Conservation (phyloP, 371 early-diverging fungal species). For the Pancytospora epiphaga region DNA sequence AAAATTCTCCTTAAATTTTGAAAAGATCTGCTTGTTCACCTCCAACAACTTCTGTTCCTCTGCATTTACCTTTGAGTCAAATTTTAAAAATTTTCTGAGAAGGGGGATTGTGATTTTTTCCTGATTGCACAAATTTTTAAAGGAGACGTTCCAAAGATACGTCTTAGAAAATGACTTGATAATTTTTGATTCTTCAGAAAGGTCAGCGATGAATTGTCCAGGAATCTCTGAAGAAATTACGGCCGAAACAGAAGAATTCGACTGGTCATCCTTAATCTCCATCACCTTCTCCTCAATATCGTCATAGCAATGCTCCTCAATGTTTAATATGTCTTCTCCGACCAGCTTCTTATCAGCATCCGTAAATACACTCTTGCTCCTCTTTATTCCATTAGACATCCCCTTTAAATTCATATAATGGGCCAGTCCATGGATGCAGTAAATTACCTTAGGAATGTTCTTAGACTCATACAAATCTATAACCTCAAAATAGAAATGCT, state of each 20-base stretch:
- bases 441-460: conserved; percentile 96
- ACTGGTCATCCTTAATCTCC: neutral
- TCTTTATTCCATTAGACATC: conserved; percentile 37
- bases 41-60: conserved; percentile 62
- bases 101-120: conserved; percentile 19
- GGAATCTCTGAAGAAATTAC: neutral
- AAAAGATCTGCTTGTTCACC: conserved; percentile 60
- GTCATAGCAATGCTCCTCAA: conserved; percentile 48
- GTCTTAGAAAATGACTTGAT: conserved; percentile 27
- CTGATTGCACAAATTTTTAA: conserved; percentile 38
- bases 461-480: conserved; percentile 95
- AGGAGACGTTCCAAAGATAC: conserved; percentile 24
- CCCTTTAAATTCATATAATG: conserved; percentile 58
- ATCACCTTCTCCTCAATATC: conserved; percentile 31
- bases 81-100: conserved; percentile 30
- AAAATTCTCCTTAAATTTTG: conserved; percentile 72
- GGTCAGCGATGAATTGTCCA: neutral
- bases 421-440: conserved; percentile 93
- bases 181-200: neutral
- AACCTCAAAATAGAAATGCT: conserved; percentile 85
- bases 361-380: conserved; percentile 47
- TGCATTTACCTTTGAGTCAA: conserved; percentile 43
- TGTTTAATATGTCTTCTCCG: conserved; percentile 48
- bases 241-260: neutral
- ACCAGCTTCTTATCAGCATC: conserved; percentile 43